phyloP scores from a whole-genome alignment of 768 basidiomycete species.

The Naganishia onofrii region DNA sequence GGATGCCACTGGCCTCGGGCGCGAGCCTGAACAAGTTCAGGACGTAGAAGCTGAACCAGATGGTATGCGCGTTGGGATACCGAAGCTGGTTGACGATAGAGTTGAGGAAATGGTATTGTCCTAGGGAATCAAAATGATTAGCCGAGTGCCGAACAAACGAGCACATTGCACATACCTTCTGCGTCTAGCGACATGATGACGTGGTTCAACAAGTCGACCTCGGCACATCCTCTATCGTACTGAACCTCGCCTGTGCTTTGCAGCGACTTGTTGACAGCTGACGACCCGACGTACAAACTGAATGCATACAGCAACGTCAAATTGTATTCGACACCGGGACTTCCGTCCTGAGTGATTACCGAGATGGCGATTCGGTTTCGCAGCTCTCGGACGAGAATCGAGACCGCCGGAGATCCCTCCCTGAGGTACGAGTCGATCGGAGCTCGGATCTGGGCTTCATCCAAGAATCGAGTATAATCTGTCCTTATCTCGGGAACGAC shows the following conservation, averaged over 20 bases:
- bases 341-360: slow-evolving; percentile 52
- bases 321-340: slow-evolving; percentile 68
- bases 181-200: slow-evolving; percentile 78
- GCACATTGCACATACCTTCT: slow-evolving; percentile 65
- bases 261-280: slow-evolving; percentile 83
- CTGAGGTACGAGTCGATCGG: slow-evolving; percentile 83
- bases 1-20: slow-evolving; percentile 55
- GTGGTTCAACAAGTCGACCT: slow-evolving; percentile 78
- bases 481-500: slow-evolving; percentile 85
- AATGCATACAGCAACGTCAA: slow-evolving; percentile 85
- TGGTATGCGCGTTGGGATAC: slow-evolving; percentile 96
- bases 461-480: slow-evolving; percentile 81
- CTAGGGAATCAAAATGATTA: slow-evolving; percentile 55
- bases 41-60: slow-evolving; percentile 91
- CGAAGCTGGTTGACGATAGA: slow-evolving; percentile 92
- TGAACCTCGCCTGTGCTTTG: slow-evolving; percentile 74
- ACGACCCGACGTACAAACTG: slow-evolving; percentile 94
- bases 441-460: slow-evolving; percentile 71
- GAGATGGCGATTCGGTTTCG: slow-evolving; percentile 68
- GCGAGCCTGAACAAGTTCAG: slow-evolving; percentile 69
- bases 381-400: slow-evolving; percentile 67
- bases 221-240: slow-evolving; percentile 77
- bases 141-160: slow-evolving; percentile 10
- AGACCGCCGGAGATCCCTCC: slow-evolving; percentile 51
- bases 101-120: slow-evolving; percentile 89